Conservation (phyloP, 495 filamentous ascomycete species). For the Penicillium arizonense region DNA sequence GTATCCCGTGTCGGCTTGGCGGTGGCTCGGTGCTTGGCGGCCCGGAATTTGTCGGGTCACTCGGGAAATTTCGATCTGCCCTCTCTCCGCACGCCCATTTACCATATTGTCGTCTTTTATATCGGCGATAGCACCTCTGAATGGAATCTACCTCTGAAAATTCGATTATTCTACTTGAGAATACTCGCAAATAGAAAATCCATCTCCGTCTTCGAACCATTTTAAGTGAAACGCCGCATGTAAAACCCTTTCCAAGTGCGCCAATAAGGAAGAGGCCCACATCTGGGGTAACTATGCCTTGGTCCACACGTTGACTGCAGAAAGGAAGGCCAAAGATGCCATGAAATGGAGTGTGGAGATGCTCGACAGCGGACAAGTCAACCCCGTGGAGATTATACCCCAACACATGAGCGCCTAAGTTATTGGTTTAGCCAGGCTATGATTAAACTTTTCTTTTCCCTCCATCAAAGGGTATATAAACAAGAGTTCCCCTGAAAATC, state of each 20-base stretch:
- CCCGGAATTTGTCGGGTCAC: too few relatives aligned
- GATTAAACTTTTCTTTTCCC: not conserved
- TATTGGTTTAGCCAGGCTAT: not conserved
- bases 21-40: not conserved
- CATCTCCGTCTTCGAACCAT: not conserved
- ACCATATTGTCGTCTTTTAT: not conserved
- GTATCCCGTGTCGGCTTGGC: not conserved
- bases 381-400: constrained; percentile 4
- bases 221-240: not conserved
- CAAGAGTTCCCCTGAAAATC: not conserved
- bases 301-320: not conserved
- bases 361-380: not conserved
- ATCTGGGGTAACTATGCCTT: not conserved
- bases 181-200: too few relatives aligned
- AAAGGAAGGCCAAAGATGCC: not conserved
- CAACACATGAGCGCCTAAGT: not conserved
- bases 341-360: not conserved
- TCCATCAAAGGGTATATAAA: not conserved
- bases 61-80: too few relatives aligned
- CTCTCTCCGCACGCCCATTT: too few relatives aligned
- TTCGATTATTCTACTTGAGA: not conserved
- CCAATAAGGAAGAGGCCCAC: not conserved
- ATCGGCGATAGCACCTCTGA: not conserved
- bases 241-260: not conserved
- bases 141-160: not conserved